phyloP scores from a whole-genome alignment of 257 asterid genomes.

The Agastache rugosa region DNA sequence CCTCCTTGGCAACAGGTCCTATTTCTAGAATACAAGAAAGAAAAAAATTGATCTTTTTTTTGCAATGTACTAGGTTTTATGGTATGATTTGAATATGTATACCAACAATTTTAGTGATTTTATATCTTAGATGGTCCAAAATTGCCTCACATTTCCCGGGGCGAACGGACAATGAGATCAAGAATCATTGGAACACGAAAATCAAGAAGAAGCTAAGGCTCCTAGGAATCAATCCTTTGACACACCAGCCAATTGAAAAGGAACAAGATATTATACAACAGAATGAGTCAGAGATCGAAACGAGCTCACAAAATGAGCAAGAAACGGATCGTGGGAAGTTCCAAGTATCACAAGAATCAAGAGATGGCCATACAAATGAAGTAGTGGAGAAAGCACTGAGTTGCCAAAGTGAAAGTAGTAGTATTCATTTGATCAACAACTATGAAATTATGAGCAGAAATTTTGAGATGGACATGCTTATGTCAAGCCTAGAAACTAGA shows the following conservation, averaged over 20 bases:
- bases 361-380: background rate
- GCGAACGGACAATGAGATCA: conserved; percentile 72
- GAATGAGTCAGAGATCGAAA: background rate
- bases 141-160: conserved; percentile 77
- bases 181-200: conserved; percentile 77
- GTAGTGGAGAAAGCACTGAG: conserved; percentile 11
- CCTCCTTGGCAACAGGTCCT: conserved; percentile 75
- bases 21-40: background rate
- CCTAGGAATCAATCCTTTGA: conserved; percentile 54
- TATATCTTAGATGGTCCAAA: conserved; percentile 65
- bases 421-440: conserved; percentile 6
- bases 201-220: conserved; percentile 67
- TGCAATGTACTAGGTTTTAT: background rate
- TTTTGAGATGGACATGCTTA: conserved; percentile 39
- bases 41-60: background rate
- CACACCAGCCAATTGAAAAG: conserved; percentile 48
- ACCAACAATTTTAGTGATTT: no score
- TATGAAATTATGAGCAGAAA: conserved; percentile 34
- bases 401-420: conserved; percentile 9
- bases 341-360: background rate
- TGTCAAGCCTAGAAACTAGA: conserved; percentile 19
- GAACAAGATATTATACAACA: conserved; percentile 23
- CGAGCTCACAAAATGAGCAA: background rate
- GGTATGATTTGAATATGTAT: no score
- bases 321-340: conserved; percentile 9